Base-by-base conservation (phyloP, 2,329 filamentous ascomycete genomes). In the Ophiostoma fasciatum region DNA sequence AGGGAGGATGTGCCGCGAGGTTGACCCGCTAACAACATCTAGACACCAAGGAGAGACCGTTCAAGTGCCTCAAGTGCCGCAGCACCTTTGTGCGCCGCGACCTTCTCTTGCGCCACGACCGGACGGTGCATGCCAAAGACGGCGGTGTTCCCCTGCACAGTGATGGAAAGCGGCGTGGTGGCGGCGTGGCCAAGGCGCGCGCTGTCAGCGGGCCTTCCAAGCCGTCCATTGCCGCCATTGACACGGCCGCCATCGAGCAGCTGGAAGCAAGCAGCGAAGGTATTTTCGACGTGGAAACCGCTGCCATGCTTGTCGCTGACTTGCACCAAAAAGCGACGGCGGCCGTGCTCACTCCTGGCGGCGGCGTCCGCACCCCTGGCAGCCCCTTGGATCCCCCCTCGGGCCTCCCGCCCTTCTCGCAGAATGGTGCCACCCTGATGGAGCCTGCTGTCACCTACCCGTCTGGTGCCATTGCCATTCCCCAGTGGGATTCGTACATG, bases 41-140 rank as follows among this genome's bases (percentile, higher is more conserved):
- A 96, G 88, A 96, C 60, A 98, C 90, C 46, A 98, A 98, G 63
- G 90, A 96, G 62, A 79, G 90, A 45, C 90, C 90, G 26, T 98
- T 98, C 71, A 96, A 96, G 60, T 98, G 90, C 62, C 71, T 84
- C 66, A 98, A 98, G 65, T 98, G 90, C 61, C 74, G 87, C 54
- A 94, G 87, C 68, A 98, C 90, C 43, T 98, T 98, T 57, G 90
- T 98, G 51, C 83, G 90, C 57, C 83, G 90, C 61, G 90, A 98
- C 63, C 71, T 98, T 44, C 77, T 98, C 36, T 76, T 98, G 48
- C 82, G 90, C 58, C 90, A 98, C 64, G 90, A 98, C 61, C 82
- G 90, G 52, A 98, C 90, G 46, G 90, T 98, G 45, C 90, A 98
- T 62, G 90, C 90, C 44, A 96, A 96, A 63, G 90, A 98, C 63